Evolutionary conservation across 305 asterid genomes (phyloP), one percentile per base, ranked within the genome.

Genomic region (Fraxinus nigra): DNA sequence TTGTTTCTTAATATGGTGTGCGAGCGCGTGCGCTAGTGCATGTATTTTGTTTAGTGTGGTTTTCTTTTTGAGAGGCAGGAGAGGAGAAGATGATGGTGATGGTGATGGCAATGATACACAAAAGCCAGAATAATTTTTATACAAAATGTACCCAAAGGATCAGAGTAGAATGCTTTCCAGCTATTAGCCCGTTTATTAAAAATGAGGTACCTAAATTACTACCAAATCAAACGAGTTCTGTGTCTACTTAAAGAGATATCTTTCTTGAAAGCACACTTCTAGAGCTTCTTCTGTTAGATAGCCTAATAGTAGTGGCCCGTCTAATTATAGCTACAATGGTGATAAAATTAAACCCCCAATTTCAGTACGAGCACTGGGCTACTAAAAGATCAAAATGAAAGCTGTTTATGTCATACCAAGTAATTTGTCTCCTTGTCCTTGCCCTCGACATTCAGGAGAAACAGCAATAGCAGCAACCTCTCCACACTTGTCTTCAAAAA

Each of bases 381-480:
- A 63, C 72, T 22, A 9, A 63, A 63, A 22, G 72, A 79, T 34
- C 28, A 78, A 51, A 5, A 82, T 34, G 59, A 59, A 65, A 69
- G 51, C 76, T 63, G 7, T 4, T 78, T 75, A 74, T 46, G 4
- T 61, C 83, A 80, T 94, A 94, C 99, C 98, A 8, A 94, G 98
- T 86, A 96, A 89, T 85, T 92, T 96, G 90, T 96, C 98, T 85
- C 99, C 99, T 75, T 93, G 99, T 75, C 99, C 99, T 85, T 92
- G 96, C 48, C 98, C 98, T 35, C 99, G 98, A 70, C 99, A 94
- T 61, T 94, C 99, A 30, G 98, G 97, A 85, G 97, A 94, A 86
- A 96, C 99, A 81, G 97, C 98, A 84, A 94, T 91, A 74, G 98
- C 97, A 87, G 99, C 98, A 80, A 96, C 95, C 90, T 94, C 98